A percentile compares a stretch with the other conserved stretches of the same genome.
These are phyloP conservation scores for Amaranthus palmeri DNA, from an alignment of 148 eudicot genomes.

Conservation along the genomic window DNA sequence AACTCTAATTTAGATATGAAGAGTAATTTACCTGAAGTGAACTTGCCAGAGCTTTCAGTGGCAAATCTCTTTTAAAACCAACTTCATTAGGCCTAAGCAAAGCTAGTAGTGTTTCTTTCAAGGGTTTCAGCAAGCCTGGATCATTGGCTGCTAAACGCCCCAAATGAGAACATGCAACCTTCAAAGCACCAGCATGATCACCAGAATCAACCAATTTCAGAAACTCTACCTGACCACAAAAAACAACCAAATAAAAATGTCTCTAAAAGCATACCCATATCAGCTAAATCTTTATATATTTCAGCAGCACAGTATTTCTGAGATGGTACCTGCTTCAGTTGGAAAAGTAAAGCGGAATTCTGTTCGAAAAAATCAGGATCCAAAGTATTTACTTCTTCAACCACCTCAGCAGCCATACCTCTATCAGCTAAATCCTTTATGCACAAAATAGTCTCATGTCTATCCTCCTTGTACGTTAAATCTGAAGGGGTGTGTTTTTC, in stretches of 20 bases:
- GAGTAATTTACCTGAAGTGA: conserved; percentile 67
- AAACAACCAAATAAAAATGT: conserved; percentile 1
- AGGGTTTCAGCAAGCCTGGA: conserved; percentile 65
- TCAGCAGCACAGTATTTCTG: neutral
- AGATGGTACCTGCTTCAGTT: conserved; percentile 73
- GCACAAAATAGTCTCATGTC: conserved; percentile 57
- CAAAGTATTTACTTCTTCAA: conserved; percentile 71
- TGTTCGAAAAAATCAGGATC: conserved; percentile 63
- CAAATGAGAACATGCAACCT: conserved; percentile 74
- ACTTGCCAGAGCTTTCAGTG: conserved; percentile 68
- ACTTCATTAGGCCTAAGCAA: conserved; percentile 64
- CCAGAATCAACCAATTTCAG: conserved; percentile 80
- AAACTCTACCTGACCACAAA: conserved; percentile 73
- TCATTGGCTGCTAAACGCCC: conserved; percentile 81
- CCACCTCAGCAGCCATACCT: conserved; percentile 91
- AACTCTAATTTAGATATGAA: neutral
- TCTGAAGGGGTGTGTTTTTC: conserved; percentile 27
- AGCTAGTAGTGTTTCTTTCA: conserved; percentile 76
- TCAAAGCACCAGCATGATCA: conserved; percentile 65
- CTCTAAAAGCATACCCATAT: neutral
- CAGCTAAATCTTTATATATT: no score
- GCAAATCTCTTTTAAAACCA: conserved; percentile 43
- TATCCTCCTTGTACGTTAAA: conserved; percentile 35
- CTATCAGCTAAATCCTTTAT: conserved; percentile 72
- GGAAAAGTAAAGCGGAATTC: conserved; percentile 66